Evolutionary conservation across 1,284 basidiomycete species (phyloP).

Genomic region (Cystobasidium pallidum): DNA sequence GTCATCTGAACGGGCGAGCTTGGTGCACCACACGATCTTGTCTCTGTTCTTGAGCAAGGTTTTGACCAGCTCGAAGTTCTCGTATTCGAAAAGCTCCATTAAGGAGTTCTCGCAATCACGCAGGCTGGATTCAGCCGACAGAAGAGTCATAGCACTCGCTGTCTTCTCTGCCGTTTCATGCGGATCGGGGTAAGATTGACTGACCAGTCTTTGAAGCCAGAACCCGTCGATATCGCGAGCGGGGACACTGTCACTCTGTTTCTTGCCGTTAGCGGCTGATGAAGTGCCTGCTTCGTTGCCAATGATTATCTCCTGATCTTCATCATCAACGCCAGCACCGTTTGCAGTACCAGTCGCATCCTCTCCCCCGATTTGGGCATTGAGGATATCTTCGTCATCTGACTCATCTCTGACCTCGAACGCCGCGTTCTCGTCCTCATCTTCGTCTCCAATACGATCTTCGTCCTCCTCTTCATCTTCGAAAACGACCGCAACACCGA

Average conservation of each 20-base stretch:
- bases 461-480: slow-evolving; percentile 91
- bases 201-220: slow-evolving; percentile 95
- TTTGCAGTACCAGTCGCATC: slow-evolving; percentile 52
- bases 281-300: slow-evolving; percentile 59
- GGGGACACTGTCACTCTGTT: slow-evolving; percentile 69
- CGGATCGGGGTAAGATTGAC: slow-evolving; percentile 87
- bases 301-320: slow-evolving; percentile 65
- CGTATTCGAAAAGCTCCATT: slow-evolving; percentile 97
- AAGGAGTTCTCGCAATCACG: slow-evolving; percentile 96
- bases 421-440: slow-evolving; percentile 71
- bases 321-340: slow-evolving; percentile 61
- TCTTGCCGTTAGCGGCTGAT: slow-evolving; percentile 61
- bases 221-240: slow-evolving; percentile 94
- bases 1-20: slow-evolving; percentile 84
- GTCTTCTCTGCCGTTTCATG: slow-evolving; percentile 94
- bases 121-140: slow-evolving; percentile 79
- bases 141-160: slow-evolving; percentile 77
- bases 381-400: slow-evolving; percentile 63
- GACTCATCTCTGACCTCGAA: slow-evolving; percentile 58
- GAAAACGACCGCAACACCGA: slow-evolving; percentile 87
- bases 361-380: slow-evolving; percentile 53
- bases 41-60: slow-evolving; percentile 94
- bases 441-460: slow-evolving; percentile 67
- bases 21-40: slow-evolving; percentile 96
- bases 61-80: slow-evolving; percentile 91